Evolutionary conservation across 2,329 filamentous ascomycete species (phyloP), one percentile per base, ranked within the genome.

Genomic region (Scedosporium boydii): DNA sequence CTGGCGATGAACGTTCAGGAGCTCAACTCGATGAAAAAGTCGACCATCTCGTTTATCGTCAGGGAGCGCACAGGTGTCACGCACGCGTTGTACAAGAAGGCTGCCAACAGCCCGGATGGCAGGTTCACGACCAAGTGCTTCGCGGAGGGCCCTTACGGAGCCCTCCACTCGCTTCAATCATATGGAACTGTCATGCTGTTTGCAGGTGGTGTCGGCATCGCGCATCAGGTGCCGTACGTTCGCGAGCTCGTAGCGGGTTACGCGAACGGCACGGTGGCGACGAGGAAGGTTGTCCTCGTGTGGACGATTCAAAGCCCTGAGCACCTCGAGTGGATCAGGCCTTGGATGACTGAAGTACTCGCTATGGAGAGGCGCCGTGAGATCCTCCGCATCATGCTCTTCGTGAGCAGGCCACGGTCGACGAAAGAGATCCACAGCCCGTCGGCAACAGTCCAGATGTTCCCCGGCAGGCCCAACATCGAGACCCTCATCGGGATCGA

Each of bases 401-500:
- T 92, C 72, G 87, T 93, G 68, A 90, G 86, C 66, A 80, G 88
- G 63, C 89, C 88, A 5, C 80, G 87, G 48, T 89, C 86, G 58
- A 91, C 87, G 56, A 91, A 91, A 78, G 89, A 92, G 74, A 91
- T 92, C 61, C 88, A 91, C 77, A 89, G 86, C 67, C 89, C 89
- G 2, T 88, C 85, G 42, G 82, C 87, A 1, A 91, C 87, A 18
- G 89, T 93, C 12, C 89, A 92, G 72, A 93, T 93, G 89, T 91
- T 91, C 79, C 89, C 89, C 4, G 89, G 89, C 16, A 81, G 88
- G 67, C 88, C 88, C 18, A 90, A 91, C 71, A 86, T 91, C 60
- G 82, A 87, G 66, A 88, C 87, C 1, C 78, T 93, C 16, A 77
- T 93, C 64, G 82, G 86, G 62, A 85, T 86, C 69, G 89, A 92